phyloP scores from a whole-genome alignment of 2,329 filamentous ascomycete genomes.

The Colletotrichum paranaense region DNA sequence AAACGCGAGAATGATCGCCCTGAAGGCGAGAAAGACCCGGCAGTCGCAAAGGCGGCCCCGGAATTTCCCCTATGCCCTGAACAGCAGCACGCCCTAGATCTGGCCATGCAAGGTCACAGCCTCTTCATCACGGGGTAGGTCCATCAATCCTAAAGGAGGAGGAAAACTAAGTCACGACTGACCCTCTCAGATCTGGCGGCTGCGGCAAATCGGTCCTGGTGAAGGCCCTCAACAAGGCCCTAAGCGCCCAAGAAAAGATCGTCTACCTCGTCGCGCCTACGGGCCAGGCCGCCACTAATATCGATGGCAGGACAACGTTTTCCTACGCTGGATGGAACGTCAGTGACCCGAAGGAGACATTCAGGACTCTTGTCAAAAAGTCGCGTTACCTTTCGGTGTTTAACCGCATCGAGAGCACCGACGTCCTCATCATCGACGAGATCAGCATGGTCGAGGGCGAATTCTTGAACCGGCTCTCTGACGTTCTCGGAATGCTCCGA shows the following conservation, averaged over 20 bases:
- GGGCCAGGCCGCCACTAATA: conserved; percentile 66
- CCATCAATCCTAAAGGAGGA: too few relatives aligned
- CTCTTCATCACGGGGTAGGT: conserved; percentile 74
- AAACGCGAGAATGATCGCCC: too few relatives aligned
- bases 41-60: too few relatives aligned
- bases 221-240: not conserved
- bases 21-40: too few relatives aligned
- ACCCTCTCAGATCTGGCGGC: conserved; percentile 12
- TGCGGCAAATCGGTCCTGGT: conserved; percentile 22
- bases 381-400: too few relatives aligned
- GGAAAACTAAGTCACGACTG: too few relatives aligned
- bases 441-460: conserved; percentile 76
- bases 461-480: conserved; percentile 67
- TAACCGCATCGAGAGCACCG: conserved; percentile 43
- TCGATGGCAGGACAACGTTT: conserved; percentile 67
- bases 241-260: not conserved
- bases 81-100: conserved; percentile 41
- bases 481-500: conserved; percentile 50
- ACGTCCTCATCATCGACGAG: conserved; percentile 73
- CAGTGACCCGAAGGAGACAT: not conserved
- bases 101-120: conserved; percentile 63
- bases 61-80: conserved; percentile 1
- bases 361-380: not conserved
- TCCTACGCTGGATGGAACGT: conserved; percentile 68
- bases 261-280: conserved; percentile 69